Percentiles rank a stretch among this genome's conserved stretches.
Evolutionary conservation across 2,329 filamentous ascomycete genomes (phyloP).

Genomic region (Curvularia sp.): DNA sequence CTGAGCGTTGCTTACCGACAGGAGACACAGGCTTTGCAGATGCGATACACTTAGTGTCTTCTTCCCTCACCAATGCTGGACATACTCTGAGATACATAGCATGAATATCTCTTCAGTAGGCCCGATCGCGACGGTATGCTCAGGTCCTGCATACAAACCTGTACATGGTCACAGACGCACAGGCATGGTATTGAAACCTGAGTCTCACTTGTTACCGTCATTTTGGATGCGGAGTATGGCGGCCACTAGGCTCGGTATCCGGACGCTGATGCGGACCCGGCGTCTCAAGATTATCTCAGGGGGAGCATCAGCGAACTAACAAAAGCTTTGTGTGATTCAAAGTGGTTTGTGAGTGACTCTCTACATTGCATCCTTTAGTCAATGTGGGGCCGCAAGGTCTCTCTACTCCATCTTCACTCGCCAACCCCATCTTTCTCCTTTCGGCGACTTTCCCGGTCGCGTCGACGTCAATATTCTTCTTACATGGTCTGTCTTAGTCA

Average conservation of each 20-base stretch:
- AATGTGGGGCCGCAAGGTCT: background rate
- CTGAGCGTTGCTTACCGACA: background rate
- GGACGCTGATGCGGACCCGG: background rate
- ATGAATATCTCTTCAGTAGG: background rate
- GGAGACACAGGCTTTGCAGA: background rate
- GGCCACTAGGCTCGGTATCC: background rate
- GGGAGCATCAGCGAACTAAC: background rate
- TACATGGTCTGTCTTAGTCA: background rate
- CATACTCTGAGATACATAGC: background rate
- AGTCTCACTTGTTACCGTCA: background rate
- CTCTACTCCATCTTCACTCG: background rate
- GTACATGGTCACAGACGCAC: constrained; percentile 1
- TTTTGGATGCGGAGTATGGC: background rate
- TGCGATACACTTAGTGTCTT: too few species aligned
- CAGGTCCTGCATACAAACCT: background rate
- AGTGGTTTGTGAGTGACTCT: background rate
- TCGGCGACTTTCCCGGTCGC: background rate
- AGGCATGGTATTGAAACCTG: background rate
- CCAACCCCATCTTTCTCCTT: background rate
- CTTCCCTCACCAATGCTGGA: background rate
- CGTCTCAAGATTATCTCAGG: background rate
- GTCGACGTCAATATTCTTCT: background rate
- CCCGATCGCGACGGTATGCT: background rate
- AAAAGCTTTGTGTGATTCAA: background rate
- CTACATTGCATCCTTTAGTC: background rate